A percentile compares a stretch with the other conserved stretches of the same genome.
Conservation (phyloP, 2,329 filamentous ascomycete genomes). For the Paramyrothecium sp. region DNA sequence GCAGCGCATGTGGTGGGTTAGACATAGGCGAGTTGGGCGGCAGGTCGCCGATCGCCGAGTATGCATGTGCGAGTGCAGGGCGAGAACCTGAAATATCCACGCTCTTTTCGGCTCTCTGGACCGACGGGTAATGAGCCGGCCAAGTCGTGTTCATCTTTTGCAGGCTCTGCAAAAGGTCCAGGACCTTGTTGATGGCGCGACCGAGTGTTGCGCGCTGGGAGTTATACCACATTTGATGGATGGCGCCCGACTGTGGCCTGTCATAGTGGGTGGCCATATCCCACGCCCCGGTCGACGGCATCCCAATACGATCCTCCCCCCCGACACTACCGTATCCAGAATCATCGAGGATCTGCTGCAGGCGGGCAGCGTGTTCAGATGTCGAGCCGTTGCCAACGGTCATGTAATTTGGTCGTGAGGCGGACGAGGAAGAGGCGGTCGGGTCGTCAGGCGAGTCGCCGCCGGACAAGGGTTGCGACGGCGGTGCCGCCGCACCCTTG, state of each 20-base stretch:
- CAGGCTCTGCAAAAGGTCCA: slow-evolving; percentile 79
- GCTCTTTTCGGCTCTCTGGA: slow-evolving; percentile 57
- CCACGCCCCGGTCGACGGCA: slow-evolving; percentile 44
- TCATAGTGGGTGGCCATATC: slow-evolving; percentile 43
- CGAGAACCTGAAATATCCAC: slow-evolving; percentile 47
- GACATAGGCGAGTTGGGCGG: slow-evolving; percentile 32
- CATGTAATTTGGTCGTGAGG: slow-evolving; percentile 68
- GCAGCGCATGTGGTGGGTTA: slow-evolving; percentile 49
- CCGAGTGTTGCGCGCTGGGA: slow-evolving; percentile 85
- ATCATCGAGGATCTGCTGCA: slow-evolving; percentile 84
- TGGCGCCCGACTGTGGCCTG: slow-evolving; percentile 68
- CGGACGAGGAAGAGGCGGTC: slow-evolving; percentile 21
- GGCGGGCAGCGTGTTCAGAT: slow-evolving; percentile 75
- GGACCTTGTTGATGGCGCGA: slow-evolving; percentile 80
- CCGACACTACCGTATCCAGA: slow-evolving; percentile 90
- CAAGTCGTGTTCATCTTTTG: slow-evolving; percentile 88
- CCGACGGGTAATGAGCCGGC: slow-evolving; percentile 93
- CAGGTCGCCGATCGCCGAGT: slow-evolving; percentile 54
- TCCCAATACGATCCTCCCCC: slow-evolving; percentile 53
- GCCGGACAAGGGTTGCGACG: slow-evolving; percentile 26
- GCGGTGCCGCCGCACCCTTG: slow-evolving; percentile 45
- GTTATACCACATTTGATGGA: slow-evolving; percentile 94
- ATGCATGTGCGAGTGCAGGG: slow-evolving; percentile 62
- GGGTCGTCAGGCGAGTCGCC: slow-evolving; percentile 23
- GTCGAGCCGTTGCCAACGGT: slow-evolving; percentile 81